Evolutionary conservation across 208 protist genomes (phyloP), one percentile per base, ranked within the genome.

Genomic region (Cochliopodium minus): DNA sequence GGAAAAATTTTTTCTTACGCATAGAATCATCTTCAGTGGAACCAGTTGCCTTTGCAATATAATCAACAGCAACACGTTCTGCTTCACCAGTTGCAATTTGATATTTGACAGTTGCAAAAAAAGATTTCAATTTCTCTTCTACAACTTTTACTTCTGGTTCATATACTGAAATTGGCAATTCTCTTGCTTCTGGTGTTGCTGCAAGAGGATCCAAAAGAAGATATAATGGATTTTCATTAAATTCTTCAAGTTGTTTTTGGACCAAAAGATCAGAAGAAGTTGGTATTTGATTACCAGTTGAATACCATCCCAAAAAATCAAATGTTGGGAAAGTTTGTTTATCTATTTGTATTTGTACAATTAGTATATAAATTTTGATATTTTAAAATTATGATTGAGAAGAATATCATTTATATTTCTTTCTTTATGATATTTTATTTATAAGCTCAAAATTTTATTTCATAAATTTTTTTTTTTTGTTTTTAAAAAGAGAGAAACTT

Each of bases 301-400:
- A 54, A 61, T 85, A 85, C 71, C 74, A 82, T 17, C 79, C 79
- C 1, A 82, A 68, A 10, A 81, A 63, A 4, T 42, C 29, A 25
- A 69, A 59, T 53, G 74, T 74, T 6, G 68, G 66, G 39, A 76
- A 67, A 17, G 81, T 73, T 36, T 76, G 66, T 28, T 34, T 26
- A 32, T 55, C 30, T 55, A 29, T 47, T 40, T 40, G 4, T 4
- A 20, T 36, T 4, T 36, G 10, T 23, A 42, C 2, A 7, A 20
- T 45, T 13, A 26, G 0, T 5, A 45, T 11, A 45, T 45, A 45
- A 26, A 4, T 26, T 42, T 42, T 42, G 38, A 3, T 42, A 3
- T 22, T 42, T 3, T 42, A 23, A 17, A 23, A 20, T 3, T 20
- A 15, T 40, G 2, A 40, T 40, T 17, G 20, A n/a, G 2, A 40